These are phyloP conservation scores for Sergeia podlipaevii DNA, from an alignment of 208 protist genomes.

Conservation along the genomic window DNA sequence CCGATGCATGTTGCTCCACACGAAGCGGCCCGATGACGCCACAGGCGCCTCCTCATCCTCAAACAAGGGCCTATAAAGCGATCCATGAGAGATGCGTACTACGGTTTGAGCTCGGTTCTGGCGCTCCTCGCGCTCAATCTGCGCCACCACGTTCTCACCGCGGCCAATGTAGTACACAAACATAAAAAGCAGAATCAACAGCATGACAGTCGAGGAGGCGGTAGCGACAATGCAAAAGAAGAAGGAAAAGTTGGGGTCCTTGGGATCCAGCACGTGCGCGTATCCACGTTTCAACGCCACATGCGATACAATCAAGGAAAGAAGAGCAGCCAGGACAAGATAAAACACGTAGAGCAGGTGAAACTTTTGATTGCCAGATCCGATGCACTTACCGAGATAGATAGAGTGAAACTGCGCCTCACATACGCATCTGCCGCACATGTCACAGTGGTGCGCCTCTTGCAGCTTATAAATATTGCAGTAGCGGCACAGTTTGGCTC, in stretches of 20 bases:
- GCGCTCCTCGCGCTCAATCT: constrained; percentile 17
- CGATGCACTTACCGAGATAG: constrained; percentile 81
- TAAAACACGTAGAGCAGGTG: constrained; percentile 69
- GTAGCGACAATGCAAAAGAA: constrained; percentile 27
- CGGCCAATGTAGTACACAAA: constrained; percentile 16
- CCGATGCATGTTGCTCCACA: constrained; percentile 17
- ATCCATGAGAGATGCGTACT: constrained; percentile 10
- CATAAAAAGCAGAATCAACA: constrained; percentile 1
- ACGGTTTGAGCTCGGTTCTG: neutral
- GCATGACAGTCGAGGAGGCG: constrained; percentile 1
- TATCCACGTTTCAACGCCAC: no score
- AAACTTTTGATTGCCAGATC: constrained; percentile 70
- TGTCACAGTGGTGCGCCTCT: constrained; percentile 75
- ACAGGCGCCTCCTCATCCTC: constrained; percentile 11
- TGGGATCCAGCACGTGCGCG: no score
- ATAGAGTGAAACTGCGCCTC: constrained; percentile 77
- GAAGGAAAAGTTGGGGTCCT: constrained; percentile 13
- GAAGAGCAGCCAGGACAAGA: neutral
- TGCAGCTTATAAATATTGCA: constrained; percentile 71
- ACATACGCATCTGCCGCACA: constrained; percentile 71
- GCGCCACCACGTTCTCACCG: constrained; percentile 18
- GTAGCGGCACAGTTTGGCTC: constrained; percentile 43
- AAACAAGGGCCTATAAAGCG: constrained; percentile 11
- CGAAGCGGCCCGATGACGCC: constrained; percentile 5
- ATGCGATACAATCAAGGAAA: neutral